Evolutionary conservation across 75 land plant genomes (phyloP), one percentile per base, ranked within the genome.

Genomic region (Sequoia sempervirens): DNA sequence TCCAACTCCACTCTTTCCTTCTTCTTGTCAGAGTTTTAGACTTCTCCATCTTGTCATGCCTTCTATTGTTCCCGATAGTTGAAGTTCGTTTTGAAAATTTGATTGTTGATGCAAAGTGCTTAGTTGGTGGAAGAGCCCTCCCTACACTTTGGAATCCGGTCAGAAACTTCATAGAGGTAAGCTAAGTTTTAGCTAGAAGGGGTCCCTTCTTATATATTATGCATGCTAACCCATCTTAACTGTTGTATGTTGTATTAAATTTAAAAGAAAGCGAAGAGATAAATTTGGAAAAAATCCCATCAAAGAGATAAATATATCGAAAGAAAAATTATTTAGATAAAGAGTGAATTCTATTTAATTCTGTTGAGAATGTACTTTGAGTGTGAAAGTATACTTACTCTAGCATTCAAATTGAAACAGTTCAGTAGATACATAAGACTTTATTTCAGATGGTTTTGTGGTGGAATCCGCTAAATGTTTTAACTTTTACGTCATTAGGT

Each of bases 51-150:
- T n/a, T n/a, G n/a, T n/a, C n/a, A n/a, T n/a, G n/a, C n/a, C n/a
- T n/a, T n/a, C n/a, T n/a, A n/a, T 87, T 64, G n/a, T 79, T 85
- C 68, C 97, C 97, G 6, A 89, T 90, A 1, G 94, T 95, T 13
- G 97, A 95, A 83, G 95, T 95, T 38, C 88, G 97, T 75, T 95
- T 90, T 68, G 90, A 95, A 76, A 83, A 93, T 81, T 66, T 95
- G 66, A 88, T 81, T 36, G 87, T 93, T 4, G 86, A 90, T 75
- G 97, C 94, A 53, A 92, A 89, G 74, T 94, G 90, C 66, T 86
- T 91, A 83, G 84, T 90, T 0, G 97, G 95, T 41, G 83, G 90
- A 43, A 87, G 95, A 61, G 92, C 93, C 3, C 81, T 93, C 47
- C 95, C 97, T 34, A 92, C 91, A n/a, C 38, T 93, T 3, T 34